Percentiles rank a stretch among this genome's conserved stretches.
These are phyloP conservation scores for Coniophora puteana DNA, from an alignment of 1,284 basidiomycete species.

Conservation along the genomic window DNA sequence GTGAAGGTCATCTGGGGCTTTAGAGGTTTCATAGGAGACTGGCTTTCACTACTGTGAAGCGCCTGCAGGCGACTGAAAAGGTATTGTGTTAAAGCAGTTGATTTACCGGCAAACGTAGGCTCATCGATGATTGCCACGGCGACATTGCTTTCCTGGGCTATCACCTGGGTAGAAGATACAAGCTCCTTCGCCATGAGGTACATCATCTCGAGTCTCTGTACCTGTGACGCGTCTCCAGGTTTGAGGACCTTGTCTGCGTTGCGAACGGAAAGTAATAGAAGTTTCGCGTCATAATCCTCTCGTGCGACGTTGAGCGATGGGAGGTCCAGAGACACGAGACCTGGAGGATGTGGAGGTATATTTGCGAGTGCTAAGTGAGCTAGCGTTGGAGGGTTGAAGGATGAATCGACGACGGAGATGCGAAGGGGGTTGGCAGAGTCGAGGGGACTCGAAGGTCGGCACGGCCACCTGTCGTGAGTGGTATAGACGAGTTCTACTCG, in stretches of 20 bases:
- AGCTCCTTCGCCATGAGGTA: conserved; percentile 55
- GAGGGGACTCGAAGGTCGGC: conserved; percentile 22
- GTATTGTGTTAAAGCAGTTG: conserved; percentile 54
- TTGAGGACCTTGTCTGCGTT: conserved; percentile 88
- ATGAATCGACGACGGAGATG: conserved; percentile 82
- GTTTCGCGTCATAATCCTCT: conserved; percentile 64
- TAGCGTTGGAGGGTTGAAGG: conserved; percentile 90
- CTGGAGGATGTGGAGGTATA: conserved; percentile 32
- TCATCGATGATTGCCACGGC: conserved; percentile 85
- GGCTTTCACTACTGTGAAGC: conserved; percentile 10
- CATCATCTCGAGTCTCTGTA: conserved; percentile 86
- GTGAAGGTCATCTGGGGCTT: conserved; percentile 58
- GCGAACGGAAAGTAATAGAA: conserved; percentile 82
- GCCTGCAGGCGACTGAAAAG: conserved; percentile 37
- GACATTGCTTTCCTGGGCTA: conserved; percentile 39
- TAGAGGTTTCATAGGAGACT: no score
- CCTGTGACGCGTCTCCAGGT: conserved; percentile 67
- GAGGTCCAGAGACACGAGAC: conserved; percentile 9
- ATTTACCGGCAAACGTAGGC: conserved; percentile 88
- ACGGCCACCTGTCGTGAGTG: conserved; percentile 56
- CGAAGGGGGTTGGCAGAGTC: conserved; percentile 36
- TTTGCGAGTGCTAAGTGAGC: conserved; percentile 83
- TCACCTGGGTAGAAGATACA: conserved; percentile 8
- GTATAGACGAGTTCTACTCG: conserved; percentile 51
- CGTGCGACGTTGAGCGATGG: no score